These are phyloP conservation scores for Agapanthus africanus DNA, from an alignment of 106 monocot species.

Conservation along the genomic window DNA sequence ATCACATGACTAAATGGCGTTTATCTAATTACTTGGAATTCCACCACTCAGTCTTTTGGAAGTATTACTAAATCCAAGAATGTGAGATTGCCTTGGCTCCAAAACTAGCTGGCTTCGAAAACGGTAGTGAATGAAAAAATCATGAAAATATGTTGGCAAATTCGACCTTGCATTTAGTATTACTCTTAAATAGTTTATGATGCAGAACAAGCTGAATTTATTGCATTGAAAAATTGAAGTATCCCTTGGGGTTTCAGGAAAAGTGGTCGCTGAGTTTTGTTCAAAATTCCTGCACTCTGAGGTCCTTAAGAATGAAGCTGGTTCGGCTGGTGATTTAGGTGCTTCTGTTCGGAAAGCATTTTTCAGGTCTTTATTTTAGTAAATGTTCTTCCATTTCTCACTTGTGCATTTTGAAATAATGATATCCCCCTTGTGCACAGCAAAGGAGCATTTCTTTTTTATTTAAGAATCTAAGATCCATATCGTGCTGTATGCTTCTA, in stretches of 20 bases:
- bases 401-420: too few relatives aligned
- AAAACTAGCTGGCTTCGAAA: background rate
- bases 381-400: too few relatives aligned
- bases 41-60: conserved; percentile 1
- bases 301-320: conserved; percentile 63
- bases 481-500: background rate
- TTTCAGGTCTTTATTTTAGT: too few relatives aligned
- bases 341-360: conserved; percentile 73
- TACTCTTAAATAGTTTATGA: background rate
- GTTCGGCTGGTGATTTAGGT: conserved; percentile 59
- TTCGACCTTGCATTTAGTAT: background rate
- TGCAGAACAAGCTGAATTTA: background rate
- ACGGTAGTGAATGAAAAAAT: background rate
- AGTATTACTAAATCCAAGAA: background rate
- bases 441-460: background rate
- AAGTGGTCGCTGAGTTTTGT: conserved; percentile 90
- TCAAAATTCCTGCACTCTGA: conserved; percentile 77
- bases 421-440: background rate
- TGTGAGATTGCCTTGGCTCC: background rate
- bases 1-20: too few relatives aligned
- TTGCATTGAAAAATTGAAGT: background rate
- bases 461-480: background rate
- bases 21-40: too few relatives aligned
- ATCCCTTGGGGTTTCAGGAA: conserved; percentile 44
- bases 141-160: background rate